Base-by-base conservation (phyloP, 148 eudicot species). In the Persicaria tinctoria region DNA sequence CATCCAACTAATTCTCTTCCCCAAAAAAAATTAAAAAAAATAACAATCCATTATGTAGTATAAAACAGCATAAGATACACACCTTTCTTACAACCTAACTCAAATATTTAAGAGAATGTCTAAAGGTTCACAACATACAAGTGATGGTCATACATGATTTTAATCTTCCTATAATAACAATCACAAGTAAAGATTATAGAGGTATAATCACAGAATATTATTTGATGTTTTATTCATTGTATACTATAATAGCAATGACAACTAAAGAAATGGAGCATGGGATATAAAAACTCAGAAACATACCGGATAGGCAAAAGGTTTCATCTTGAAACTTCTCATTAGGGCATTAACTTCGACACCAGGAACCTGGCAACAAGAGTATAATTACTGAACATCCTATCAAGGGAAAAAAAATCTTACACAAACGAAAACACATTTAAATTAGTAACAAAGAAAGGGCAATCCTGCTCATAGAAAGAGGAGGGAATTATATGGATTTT, bases 311-410 rank as follows among this genome's bases (percentile, higher is more conserved):
- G 92, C 74, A 46, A 95, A 78, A 68, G 98, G 98, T 86, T 89
- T 95, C 98, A 95, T 92, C 87, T 89, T 90, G 86, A 95, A 92
- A 68, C 96, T 89, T 84, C 73, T 86, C 98, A 95, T 92, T 83
- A 95, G 88, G 59, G 97, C 87, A 86, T 95, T 95, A 18, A 95
- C 93, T 82, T 95, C 98, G 75, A 95, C 97, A 83, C 92, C 87
- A 64, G 98, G 98, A 79, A 92, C 97, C 98, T 94, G 88, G 69
- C 74, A 73, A 76, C 66, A 73, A 80, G 66, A 72, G 23, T 49
- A 48, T 27, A 72, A 20, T 32, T 4, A 17, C 10, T 46, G 47
- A 41, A 46, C 46, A 79, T 44, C 71, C 46, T 62, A 17, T 38
- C 13, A 71, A 41, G 45, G 56, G 32, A 6, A 48, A 53, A 41